Evolutionary conservation across 2,329 filamentous ascomycete genomes (phyloP).

Genomic region (Exserohilum turcica): DNA sequence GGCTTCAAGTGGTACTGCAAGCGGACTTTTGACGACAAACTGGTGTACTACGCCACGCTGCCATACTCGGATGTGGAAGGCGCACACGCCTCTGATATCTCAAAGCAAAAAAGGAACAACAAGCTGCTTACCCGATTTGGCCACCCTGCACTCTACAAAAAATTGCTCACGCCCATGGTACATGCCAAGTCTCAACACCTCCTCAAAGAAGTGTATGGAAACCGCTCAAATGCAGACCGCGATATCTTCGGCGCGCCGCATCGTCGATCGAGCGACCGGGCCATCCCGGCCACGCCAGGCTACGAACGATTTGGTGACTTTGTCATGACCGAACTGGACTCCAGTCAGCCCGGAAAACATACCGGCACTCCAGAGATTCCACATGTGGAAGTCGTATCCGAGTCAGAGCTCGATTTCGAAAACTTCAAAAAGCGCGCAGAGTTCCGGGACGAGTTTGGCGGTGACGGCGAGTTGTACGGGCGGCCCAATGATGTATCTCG

Average conservation of each 20-base stretch:
- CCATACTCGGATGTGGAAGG: conserved; percentile 57
- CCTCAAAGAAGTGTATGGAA: conserved; percentile 80
- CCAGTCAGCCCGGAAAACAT: conserved; percentile 59
- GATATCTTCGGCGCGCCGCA: conserved; percentile 36
- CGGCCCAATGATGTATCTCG: conserved; percentile 60
- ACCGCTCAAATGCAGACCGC: conserved; percentile 67
- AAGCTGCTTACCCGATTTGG: conserved; percentile 78
- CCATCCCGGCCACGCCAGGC: conserved; percentile 60
- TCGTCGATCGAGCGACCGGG: conserved; percentile 35
- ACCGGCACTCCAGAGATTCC: conserved; percentile 23
- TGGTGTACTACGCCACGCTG: conserved; percentile 76
- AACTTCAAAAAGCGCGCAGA: conserved; percentile 89
- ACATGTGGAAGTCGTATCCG: conserved; percentile 86
- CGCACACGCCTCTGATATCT: conserved; percentile 47
- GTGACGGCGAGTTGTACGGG: conserved; percentile 64
- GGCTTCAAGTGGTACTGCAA: conserved; percentile 86
- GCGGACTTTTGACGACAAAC: conserved; percentile 74
- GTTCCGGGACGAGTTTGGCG: conserved; percentile 84
- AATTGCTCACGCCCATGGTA: conserved; percentile 72
- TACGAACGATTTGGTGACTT: conserved; percentile 72
- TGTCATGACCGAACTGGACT: conserved; percentile 76
- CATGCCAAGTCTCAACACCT: conserved; percentile 86
- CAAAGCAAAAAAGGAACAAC: conserved; percentile 54
- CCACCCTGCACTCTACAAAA: conserved; percentile 84
- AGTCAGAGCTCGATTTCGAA: conserved; percentile 83